Evolutionary conservation across 208 protist genomes (phyloP), one percentile per base, ranked within the genome.

Genomic region (Crithidia sp.): DNA sequence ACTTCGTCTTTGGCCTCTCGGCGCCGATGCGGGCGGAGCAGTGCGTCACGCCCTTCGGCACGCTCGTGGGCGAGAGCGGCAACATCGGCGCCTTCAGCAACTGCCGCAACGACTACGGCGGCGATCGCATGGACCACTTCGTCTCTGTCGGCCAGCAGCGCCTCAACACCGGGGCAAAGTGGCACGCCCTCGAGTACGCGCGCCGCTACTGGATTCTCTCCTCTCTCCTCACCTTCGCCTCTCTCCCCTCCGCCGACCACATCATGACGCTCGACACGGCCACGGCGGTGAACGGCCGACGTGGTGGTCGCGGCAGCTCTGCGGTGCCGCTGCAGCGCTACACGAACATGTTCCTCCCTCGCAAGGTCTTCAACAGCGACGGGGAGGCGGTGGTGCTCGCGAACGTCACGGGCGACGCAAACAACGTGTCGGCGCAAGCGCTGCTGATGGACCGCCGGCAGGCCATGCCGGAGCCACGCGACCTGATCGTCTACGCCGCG

Each of bases 21-120:
- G 76, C 63, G 1, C 83, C 80, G 50, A 74, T 82, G 19, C 55
- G 50, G 9, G 73, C 73, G 5, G 59, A 52, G 5, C 54, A 59
- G 45, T 95, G 87, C 61, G 66, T 59, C 4, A 88, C 83, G 16
- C 71, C 83, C 2, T 91, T 91, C 76, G 87, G 90, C 53, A 69
- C 58, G 39, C 75, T 82, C 7, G 75, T 95, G 16, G 90, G 90
- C 43, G 71, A 84, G 41, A 86, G 60, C 66, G 79, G 73, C 54
- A 81, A 84, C 37, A 80, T 92, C 37, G 59, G 64, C 14, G 87
- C 85, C 36, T 91, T 86, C 76, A 95, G 87, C 80, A 95, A 95
- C 76, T 95, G 90, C 67, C 82, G 87, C 16, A 64, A 70, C 62
- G 44, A 57, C 55, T 88, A 85, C 57, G 76, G 74, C 45, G 76